Conservation (phyloP, 192 early-diverging fungal species). For the Phlyctochytrium arcticum region DNA sequence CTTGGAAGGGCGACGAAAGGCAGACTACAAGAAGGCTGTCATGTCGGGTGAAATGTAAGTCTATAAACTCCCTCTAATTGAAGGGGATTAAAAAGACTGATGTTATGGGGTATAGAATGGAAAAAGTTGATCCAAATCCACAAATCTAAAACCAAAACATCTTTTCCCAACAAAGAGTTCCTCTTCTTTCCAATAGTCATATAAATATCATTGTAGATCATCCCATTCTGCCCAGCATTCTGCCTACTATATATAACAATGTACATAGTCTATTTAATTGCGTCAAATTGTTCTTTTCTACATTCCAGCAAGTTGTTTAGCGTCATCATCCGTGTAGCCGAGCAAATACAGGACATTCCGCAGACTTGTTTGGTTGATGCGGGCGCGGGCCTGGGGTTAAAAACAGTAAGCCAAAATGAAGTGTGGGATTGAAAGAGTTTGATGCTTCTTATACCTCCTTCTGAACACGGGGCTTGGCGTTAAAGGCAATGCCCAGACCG, state of each 20-base stretch:
- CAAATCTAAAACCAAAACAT: too few relatives aligned
- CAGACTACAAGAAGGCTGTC: neutral
- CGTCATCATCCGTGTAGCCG: conserved; percentile 59
- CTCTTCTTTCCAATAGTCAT: too few relatives aligned
- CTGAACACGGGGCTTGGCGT: conserved; percentile 97
- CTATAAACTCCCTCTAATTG: conserved; percentile 13
- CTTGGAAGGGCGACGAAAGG: neutral
- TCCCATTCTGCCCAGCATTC: too few relatives aligned
- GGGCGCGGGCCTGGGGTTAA: conserved; percentile 57
- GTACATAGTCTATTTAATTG: too few relatives aligned
- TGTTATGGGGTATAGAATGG: too few relatives aligned
- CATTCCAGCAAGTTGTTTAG: conserved; percentile 18
- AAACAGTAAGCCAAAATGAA: neutral
- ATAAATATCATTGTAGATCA: too few relatives aligned
- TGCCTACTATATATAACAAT: too few relatives aligned
- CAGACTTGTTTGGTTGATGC: conserved; percentile 94
- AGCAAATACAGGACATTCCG: conserved; percentile 84
- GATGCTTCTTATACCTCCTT: conserved; percentile 49
- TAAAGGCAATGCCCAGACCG: conserved; percentile 95
- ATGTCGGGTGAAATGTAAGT: neutral
- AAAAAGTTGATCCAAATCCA: too few relatives aligned
- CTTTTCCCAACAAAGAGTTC: too few relatives aligned
- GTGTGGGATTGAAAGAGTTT: neutral
- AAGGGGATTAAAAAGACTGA: too few relatives aligned
- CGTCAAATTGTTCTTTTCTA: neutral